Evolutionary conservation across 2,329 filamentous ascomycete species (phyloP).

Genomic region (Fonsecaea monophora): DNA sequence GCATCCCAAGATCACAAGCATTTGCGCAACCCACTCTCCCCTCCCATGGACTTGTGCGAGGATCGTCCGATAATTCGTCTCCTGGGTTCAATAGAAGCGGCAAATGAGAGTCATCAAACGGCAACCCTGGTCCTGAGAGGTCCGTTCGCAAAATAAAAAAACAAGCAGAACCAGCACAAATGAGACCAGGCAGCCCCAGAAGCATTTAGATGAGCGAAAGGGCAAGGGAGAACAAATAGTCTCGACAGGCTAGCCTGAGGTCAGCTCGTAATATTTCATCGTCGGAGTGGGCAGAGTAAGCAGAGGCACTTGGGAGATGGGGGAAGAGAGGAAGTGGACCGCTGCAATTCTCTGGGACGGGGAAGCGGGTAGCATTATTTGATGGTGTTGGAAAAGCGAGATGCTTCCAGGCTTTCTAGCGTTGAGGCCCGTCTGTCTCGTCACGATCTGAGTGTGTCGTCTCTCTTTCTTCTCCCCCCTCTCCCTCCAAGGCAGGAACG

Average conservation of each 20-base stretch:
- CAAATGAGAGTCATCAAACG: constrained; percentile 38
- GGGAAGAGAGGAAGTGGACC: constrained; percentile 16
- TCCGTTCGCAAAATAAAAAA: constrained; percentile 27
- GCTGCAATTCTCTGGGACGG: constrained; percentile 36
- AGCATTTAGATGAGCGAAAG: constrained; percentile 25
- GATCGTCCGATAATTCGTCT: constrained; percentile 35
- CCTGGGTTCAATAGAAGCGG: constrained; percentile 30
- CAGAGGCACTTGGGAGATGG: constrained; percentile 24
- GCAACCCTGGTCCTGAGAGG: constrained; percentile 33
- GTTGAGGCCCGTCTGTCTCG: constrained; percentile 27
- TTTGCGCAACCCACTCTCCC: constrained; percentile 29
- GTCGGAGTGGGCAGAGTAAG: constrained; percentile 32
- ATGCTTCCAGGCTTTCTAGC: constrained; percentile 38
- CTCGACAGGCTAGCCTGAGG: constrained; percentile 31
- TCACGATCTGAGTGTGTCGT: constrained; percentile 34
- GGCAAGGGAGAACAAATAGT: constrained; percentile 30
- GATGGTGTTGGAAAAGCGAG: constrained; percentile 30
- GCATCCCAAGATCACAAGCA: constrained; percentile 37
- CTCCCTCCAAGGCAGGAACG: constrained; percentile 25
- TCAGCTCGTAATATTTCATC: constrained; percentile 37
- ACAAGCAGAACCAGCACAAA: constrained; percentile 20
- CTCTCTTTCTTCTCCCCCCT: not conserved
- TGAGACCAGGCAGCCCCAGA: constrained; percentile 30
- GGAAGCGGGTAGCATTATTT: constrained; percentile 35
- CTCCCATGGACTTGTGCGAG: constrained; percentile 22